Conservation (phyloP, 345 rosid species). For the Eucalyptus camaldulensis region DNA sequence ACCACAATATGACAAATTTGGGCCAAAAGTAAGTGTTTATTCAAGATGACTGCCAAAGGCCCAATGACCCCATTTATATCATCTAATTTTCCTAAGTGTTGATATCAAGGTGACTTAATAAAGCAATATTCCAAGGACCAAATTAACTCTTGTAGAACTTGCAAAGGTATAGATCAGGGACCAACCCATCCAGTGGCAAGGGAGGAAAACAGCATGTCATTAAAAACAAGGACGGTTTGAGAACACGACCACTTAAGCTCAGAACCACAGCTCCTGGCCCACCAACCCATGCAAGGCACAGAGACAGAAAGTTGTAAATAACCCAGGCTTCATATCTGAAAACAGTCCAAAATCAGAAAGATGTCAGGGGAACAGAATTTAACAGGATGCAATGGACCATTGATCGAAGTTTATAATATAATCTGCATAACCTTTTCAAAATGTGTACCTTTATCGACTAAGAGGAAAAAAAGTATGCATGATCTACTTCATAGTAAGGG, state of each 20-base stretch:
- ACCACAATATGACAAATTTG: background rate
- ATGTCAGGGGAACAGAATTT: background rate
- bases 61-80: background rate
- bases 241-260: constrained; percentile 74
- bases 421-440: background rate
- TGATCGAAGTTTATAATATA: background rate
- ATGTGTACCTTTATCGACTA: background rate
- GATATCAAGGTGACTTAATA: background rate
- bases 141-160: background rate
- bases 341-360: background rate
- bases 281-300: constrained; percentile 98
- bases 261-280: constrained; percentile 94
- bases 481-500: background rate
- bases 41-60: background rate
- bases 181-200: constrained; percentile 84
- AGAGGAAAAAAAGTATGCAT: background rate
- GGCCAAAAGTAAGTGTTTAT: background rate
- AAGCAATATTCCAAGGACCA: background rate
- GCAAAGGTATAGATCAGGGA: background rate
- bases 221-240: constrained; percentile 74
- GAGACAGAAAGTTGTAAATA: constrained; percentile 80
- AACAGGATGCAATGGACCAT: background rate
- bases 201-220: constrained; percentile 96
- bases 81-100: background rate
- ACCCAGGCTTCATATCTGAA: constrained; percentile 99